These are phyloP conservation scores for Lotmaria passim DNA, from an alignment of 208 protist genomes.

Conservation along the genomic window DNA sequence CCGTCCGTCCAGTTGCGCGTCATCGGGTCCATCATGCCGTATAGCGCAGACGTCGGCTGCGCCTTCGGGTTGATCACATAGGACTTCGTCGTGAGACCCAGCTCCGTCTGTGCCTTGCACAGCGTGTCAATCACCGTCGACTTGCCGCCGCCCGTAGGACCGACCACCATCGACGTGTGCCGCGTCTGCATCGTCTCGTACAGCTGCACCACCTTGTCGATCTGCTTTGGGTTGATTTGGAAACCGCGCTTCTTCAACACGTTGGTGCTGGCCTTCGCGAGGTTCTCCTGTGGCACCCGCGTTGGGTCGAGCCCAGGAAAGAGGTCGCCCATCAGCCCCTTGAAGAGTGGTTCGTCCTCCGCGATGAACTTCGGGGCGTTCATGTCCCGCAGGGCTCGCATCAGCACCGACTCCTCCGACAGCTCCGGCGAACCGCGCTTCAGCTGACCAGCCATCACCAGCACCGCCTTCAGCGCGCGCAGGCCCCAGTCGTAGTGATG, in stretches of 20 bases:
- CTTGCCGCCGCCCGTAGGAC: constrained; percentile 98
- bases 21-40: constrained; percentile 98
- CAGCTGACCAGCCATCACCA: constrained; percentile 98
- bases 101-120: constrained; percentile 91
- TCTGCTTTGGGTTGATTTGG: constrained; percentile 89
- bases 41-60: constrained; percentile 95
- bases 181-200: constrained; percentile 99
- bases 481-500: constrained; percentile 99
- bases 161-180: constrained; percentile 99
- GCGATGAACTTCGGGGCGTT: constrained; percentile 99
- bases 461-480: constrained; percentile 98
- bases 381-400: constrained; percentile 99
- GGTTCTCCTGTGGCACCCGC: constrained; percentile 94
- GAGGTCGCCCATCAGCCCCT: constrained; percentile 98
- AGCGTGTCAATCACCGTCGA: constrained; percentile 97
- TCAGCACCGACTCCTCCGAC: constrained; percentile 97
- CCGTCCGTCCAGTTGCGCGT: constrained; percentile 99
- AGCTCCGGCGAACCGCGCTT: constrained; percentile 96
- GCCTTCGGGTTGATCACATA: constrained; percentile 99
- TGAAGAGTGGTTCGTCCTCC: constrained; percentile 99
- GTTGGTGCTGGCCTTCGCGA: constrained; percentile 93
- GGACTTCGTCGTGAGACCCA: constrained; percentile 93
- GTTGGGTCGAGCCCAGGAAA: constrained; percentile 97
- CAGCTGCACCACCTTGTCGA: constrained; percentile 99
- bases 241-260: constrained; percentile 82